Conservation (phyloP, 345 rosid genomes). For the Lepidium africanum region DNA sequence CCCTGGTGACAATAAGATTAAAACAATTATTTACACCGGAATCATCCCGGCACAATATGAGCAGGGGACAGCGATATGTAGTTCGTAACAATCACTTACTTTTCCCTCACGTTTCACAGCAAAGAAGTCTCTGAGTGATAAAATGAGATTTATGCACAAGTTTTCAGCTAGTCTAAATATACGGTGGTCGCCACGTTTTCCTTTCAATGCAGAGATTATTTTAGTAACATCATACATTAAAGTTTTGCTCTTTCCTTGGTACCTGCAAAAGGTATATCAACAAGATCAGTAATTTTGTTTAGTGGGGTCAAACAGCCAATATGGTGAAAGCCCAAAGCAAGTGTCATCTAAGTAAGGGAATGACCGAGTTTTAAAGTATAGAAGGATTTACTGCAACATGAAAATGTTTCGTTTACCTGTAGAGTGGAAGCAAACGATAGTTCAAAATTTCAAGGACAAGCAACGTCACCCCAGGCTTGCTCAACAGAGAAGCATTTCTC, state of each 20-base stretch:
- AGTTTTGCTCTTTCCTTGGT: slow-evolving; percentile 85
- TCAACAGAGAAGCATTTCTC: slow-evolving; percentile 66
- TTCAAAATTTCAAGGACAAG: slow-evolving; percentile 89
- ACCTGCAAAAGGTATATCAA: slow-evolving; percentile 42
- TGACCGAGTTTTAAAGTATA: background rate
- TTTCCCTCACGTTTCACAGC: slow-evolving; percentile 89
- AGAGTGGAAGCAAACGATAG: slow-evolving; percentile 91
- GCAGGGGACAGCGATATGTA: background rate
- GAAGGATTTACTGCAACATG: slow-evolving; percentile 2
- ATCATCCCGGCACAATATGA: slow-evolving; percentile 6
- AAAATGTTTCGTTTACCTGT: slow-evolving; percentile 46
- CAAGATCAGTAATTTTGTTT: slow-evolving; percentile 3
- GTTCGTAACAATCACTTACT: slow-evolving; percentile 35
- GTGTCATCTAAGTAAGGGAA: background rate
- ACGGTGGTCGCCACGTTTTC: slow-evolving; percentile 96
- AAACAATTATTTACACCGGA: slow-evolving; percentile 2
- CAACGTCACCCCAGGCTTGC: slow-evolving; percentile 91
- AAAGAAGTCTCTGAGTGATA: slow-evolving; percentile 88
- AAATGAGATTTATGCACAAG: slow-evolving; percentile 85
- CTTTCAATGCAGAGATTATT: slow-evolving; percentile 85
- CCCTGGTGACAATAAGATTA: slow-evolving; percentile 50
- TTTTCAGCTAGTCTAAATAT: slow-evolving; percentile 89
- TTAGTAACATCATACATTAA: slow-evolving; percentile 95
- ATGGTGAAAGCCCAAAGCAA: background rate
- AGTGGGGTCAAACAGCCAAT: background rate